Conservation (phyloP, 371 early-diverging fungal genomes). For the Cokeromyces recurvatus region DNA sequence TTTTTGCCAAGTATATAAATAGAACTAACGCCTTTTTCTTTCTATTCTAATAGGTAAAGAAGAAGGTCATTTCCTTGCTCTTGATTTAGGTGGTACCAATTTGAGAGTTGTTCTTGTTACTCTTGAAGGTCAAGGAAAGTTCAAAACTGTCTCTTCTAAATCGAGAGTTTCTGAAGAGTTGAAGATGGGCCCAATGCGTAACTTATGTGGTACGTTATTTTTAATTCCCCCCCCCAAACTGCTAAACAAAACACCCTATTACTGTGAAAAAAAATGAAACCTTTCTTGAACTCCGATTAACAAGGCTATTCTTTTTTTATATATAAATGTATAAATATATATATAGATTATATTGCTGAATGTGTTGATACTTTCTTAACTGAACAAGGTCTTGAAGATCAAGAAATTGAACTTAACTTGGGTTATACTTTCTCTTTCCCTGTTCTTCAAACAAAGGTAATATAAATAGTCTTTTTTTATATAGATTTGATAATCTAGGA, state of each 20-base stretch:
- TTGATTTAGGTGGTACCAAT: slow-evolving; percentile 95
- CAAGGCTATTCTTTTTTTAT: slow-evolving; percentile 7
- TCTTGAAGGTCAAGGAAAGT: slow-evolving; percentile 72
- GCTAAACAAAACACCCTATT: neutral
- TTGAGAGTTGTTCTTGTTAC: slow-evolving; percentile 86
- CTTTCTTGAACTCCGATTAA: slow-evolving; percentile 11
- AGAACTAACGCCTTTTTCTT: neutral
- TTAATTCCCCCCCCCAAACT: slow-evolving; percentile 3
- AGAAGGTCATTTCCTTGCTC: slow-evolving; percentile 79
- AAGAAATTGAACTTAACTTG: slow-evolving; percentile 47
- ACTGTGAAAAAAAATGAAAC: slow-evolving; percentile 9
- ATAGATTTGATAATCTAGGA: no score
- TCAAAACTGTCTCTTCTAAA: slow-evolving; percentile 69
- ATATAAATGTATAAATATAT: no score
- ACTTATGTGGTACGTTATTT: slow-evolving; percentile 37
- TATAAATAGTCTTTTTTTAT: neutral
- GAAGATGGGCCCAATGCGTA: slow-evolving; percentile 60
- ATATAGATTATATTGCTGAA: slow-evolving; percentile 73
- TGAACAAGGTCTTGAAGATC: slow-evolving; percentile 45
- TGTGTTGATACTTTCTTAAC: slow-evolving; percentile 75
- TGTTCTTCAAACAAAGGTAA: slow-evolving; percentile 69
- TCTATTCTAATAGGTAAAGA: slow-evolving; percentile 52
- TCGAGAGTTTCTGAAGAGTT: slow-evolving; percentile 75
- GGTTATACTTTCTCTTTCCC: slow-evolving; percentile 98
- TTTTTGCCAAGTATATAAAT: no score